Evolutionary conservation across 108 stramenopile species (phyloP).

Genomic region (Skeletonema tropicum): DNA sequence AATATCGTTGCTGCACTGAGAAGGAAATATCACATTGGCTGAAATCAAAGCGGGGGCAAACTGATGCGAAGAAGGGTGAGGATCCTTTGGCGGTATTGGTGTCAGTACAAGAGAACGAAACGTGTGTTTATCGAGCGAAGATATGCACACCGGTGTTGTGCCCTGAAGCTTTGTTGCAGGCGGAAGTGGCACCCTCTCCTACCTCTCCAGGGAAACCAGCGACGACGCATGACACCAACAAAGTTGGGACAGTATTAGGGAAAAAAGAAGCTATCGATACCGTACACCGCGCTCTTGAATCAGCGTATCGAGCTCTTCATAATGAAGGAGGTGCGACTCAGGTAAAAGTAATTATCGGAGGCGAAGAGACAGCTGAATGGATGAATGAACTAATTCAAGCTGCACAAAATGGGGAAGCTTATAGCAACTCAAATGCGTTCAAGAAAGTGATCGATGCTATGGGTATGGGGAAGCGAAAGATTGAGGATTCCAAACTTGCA

Average conservation of each 20-base stretch:
- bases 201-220: background rate
- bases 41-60: constrained; percentile 11
- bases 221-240: background rate
- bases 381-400: constrained; percentile 12
- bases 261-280: background rate
- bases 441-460: constrained; percentile 6
- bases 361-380: constrained; percentile 1
- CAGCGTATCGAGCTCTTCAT: too few species aligned
- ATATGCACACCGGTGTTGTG: constrained; percentile 82
- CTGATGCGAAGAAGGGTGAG: constrained; percentile 1
- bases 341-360: constrained; percentile 4
- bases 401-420: constrained; percentile 17
- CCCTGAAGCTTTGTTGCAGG: constrained; percentile 13
- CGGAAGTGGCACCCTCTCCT: background rate
- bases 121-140: constrained; percentile 64
- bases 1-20: constrained; percentile 67
- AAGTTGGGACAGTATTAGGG: background rate
- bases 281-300: background rate
- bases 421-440: constrained; percentile 8
- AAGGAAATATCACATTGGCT: constrained; percentile 41
- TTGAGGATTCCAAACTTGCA: background rate
- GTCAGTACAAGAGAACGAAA: constrained; percentile 32
- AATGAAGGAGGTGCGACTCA: background rate
- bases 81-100: constrained; percentile 31
- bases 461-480: background rate